Percentiles rank a stretch among this genome's conserved stretches.
Conservation (phyloP, 2,329 filamentous ascomycete genomes). For the Colletotrichum nymphaeae region DNA sequence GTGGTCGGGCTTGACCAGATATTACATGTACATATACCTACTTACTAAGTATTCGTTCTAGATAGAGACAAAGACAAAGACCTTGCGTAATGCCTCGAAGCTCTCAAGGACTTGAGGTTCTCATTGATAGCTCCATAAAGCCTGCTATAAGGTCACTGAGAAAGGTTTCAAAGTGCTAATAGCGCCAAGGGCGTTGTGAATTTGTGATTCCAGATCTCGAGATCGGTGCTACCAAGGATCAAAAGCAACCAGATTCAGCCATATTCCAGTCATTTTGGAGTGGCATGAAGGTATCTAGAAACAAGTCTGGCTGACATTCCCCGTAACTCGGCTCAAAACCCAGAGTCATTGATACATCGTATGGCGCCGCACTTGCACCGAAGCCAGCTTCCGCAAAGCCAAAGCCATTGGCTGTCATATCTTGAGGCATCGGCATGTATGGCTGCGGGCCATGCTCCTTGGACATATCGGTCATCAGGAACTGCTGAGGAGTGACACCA, state of each 20-base stretch:
- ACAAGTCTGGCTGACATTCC: slow-evolving; percentile 24
- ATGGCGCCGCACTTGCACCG: not conserved
- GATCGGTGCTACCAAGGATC: not conserved
- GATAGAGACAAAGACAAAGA: no score
- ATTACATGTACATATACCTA: not conserved
- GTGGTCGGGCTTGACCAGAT: not conserved
- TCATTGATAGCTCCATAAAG: no score
- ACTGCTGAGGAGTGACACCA: not conserved
- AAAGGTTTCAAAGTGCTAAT: no score
- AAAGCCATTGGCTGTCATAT: not conserved
- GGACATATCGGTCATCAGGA: not conserved
- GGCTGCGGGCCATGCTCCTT: not conserved
- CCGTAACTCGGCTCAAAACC: slow-evolving; percentile 26
- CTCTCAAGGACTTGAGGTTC: no score
- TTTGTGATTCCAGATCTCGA: not conserved
- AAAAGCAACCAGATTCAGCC: slow-evolving; percentile 10
- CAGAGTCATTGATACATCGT: slow-evolving; percentile 23
- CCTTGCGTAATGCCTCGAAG: no score
- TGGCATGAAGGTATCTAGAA: slow-evolving; percentile 26
- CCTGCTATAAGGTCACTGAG: no score
- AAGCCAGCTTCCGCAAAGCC: not conserved
- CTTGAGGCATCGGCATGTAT: slow-evolving; percentile 2
- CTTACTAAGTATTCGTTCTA: no score
- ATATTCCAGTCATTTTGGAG: slow-evolving; percentile 18
- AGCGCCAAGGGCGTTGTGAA: not conserved